Percentiles rank a stretch among this genome's conserved stretches.
Evolutionary conservation across 1,139 yeast genomes (phyloP).

Genomic region (Saccharomyces hybrid): DNA sequence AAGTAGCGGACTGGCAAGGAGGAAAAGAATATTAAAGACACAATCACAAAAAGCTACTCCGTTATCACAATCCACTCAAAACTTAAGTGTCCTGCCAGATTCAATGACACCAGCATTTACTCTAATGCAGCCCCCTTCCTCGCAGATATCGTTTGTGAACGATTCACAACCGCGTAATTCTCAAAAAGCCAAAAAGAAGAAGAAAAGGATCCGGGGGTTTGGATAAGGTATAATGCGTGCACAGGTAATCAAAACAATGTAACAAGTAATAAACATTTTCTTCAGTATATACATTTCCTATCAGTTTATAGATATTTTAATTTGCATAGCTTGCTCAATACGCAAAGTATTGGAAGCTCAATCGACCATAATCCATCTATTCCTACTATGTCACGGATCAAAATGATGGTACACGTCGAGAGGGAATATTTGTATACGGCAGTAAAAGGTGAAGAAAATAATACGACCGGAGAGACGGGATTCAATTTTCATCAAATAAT

Average conservation of each 20-base stretch:
- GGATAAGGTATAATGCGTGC: conserved; percentile 1
- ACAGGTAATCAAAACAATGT: not conserved
- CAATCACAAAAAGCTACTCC: not conserved
- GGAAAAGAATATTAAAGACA: not conserved
- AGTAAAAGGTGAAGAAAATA: no score
- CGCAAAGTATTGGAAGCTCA: not conserved
- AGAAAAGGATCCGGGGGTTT: conserved; percentile 5
- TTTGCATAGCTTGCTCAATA: not conserved
- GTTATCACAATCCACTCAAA: conserved; percentile 1
- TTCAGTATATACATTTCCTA: not conserved
- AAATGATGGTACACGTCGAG: no score
- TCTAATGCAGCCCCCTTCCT: not conserved
- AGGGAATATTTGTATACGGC: no score
- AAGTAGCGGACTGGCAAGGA: not conserved
- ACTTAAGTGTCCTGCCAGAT: conserved; percentile 1
- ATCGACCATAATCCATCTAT: not conserved
- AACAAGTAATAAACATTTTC: not conserved
- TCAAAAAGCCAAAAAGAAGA: conserved; percentile 4
- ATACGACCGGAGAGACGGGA: no score
- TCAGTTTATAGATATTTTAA: not conserved
- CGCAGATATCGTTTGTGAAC: conserved; percentile 1
- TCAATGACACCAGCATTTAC: conserved; percentile 6
- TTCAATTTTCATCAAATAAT: no score
- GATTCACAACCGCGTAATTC: not conserved
- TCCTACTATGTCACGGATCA: no score